Percentiles rank a stretch among this genome's conserved stretches.
Evolutionary conservation across 306 rosid species (phyloP).

Genomic region (Cucumis cinereus): DNA sequence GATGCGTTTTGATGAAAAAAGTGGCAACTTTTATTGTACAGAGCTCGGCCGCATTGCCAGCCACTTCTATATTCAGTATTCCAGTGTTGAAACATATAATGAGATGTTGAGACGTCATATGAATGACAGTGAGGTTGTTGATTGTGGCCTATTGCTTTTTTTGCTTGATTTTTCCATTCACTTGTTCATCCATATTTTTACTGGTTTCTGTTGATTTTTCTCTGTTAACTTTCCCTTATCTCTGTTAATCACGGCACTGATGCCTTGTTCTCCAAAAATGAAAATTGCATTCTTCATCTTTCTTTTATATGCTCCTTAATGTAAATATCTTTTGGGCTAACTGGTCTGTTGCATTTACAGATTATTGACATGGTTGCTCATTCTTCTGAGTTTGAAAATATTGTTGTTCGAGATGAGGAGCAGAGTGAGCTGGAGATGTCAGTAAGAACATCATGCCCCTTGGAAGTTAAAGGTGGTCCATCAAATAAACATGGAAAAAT

Average conservation of each 20-base stretch:
- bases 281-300: neutral
- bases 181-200: neutral
- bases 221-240: constrained; percentile 1
- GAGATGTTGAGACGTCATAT: constrained; percentile 85
- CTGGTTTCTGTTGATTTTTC: neutral
- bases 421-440: constrained; percentile 85
- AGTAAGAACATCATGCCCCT: constrained; percentile 62
- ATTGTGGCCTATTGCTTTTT: constrained; percentile 10
- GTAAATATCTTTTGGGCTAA: neutral
- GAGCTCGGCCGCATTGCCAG: constrained; percentile 99
- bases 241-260: neutral
- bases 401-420: constrained; percentile 95
- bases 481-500: constrained; percentile 92
- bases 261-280: neutral
- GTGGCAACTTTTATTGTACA: constrained; percentile 95
- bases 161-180: neutral
- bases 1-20: constrained; percentile 99
- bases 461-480: constrained; percentile 91
- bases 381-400: constrained; percentile 92
- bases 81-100: constrained; percentile 94
- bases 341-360: constrained; percentile 27
- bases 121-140: constrained; percentile 85
- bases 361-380: constrained; percentile 89
- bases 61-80: constrained; percentile 92
- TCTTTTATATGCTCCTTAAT: neutral